These are phyloP conservation scores for Aspergillus baeticus DNA, from an alignment of 495 filamentous ascomycete species.

Conservation along the genomic window DNA sequence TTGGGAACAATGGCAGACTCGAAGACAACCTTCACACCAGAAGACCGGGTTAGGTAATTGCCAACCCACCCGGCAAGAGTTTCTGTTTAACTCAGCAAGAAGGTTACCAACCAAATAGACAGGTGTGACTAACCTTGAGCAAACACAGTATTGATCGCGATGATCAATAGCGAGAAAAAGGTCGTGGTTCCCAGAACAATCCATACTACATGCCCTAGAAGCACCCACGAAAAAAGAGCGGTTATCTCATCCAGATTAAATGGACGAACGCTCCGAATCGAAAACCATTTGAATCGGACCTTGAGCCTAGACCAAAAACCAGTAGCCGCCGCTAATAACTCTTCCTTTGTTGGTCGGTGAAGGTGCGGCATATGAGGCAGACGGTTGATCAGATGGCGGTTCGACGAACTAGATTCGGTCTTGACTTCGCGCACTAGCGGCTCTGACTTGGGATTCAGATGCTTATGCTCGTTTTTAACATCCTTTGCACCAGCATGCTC, in stretches of 20 bases:
- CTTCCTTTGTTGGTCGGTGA: constrained; percentile 89
- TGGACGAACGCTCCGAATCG: constrained; percentile 89
- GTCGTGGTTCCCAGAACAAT: constrained; percentile 93
- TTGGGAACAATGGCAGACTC: constrained; percentile 96
- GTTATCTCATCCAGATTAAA: constrained; percentile 95
- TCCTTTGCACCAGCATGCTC: constrained; percentile 5
- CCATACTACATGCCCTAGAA: constrained; percentile 93
- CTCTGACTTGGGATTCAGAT: background rate
- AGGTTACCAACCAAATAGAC: background rate
- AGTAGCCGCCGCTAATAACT: constrained; percentile 86
- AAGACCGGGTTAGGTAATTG: constrained; percentile 92
- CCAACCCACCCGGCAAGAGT: constrained; percentile 90
- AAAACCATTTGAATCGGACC: constrained; percentile 96
- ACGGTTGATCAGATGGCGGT: constrained; percentile 58
- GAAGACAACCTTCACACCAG: constrained; percentile 93
- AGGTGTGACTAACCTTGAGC: constrained; percentile 68
- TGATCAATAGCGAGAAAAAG: constrained; percentile 88
- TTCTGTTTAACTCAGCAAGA: constrained; percentile 53
- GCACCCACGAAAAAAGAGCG: constrained; percentile 91
- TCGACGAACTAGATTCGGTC: constrained; percentile 15
- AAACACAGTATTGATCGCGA: constrained; percentile 92
- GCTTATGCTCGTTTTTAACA: constrained; percentile 6
- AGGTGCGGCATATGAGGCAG: constrained; percentile 66
- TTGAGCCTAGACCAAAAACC: constrained; percentile 90
- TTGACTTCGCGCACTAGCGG: constrained; percentile 11